Percentiles rank a stretch among this genome's conserved stretches.
Evolutionary conservation across 352 stramenopile genomes (phyloP).

Genomic region (Blastocystis sp.): DNA sequence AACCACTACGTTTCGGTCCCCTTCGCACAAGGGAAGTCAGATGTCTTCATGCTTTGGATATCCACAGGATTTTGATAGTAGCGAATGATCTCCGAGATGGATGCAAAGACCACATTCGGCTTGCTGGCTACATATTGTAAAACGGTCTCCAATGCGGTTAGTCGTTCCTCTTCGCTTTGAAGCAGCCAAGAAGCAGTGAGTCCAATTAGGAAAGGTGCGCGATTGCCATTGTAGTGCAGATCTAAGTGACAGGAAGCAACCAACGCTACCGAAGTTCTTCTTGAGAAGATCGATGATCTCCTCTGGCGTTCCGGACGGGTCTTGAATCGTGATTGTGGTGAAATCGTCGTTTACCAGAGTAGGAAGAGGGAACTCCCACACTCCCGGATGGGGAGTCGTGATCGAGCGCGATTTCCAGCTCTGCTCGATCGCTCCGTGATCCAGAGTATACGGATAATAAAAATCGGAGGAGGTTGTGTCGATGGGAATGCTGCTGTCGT

Average conservation of each 20-base stretch:
- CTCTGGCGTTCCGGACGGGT: not conserved
- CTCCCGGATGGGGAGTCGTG: not conserved
- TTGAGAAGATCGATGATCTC: constrained; percentile 16
- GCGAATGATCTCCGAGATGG: not conserved
- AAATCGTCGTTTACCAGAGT: not conserved
- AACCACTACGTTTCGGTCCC: not conserved
- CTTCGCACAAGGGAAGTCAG: not conserved
- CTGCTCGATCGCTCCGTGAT: constrained; percentile 36
- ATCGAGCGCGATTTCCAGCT: not conserved
- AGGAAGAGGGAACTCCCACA: constrained; percentile 47
- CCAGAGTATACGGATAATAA: constrained; percentile 18
- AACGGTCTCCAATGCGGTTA: not conserved
- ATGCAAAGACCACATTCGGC: not conserved
- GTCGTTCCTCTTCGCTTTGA: not conserved
- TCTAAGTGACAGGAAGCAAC: not conserved
- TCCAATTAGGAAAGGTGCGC: constrained; percentile 1
- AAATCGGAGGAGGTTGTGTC: not conserved
- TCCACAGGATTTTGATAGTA: not conserved
- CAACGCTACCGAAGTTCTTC: constrained; percentile 6
- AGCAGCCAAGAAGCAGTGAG: constrained; percentile 24
- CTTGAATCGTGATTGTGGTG: not conserved
- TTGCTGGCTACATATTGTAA: not conserved
- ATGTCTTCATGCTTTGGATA: not conserved
- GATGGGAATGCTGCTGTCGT: constrained; percentile 37
- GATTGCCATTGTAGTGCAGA: constrained; percentile 33